Evolutionary conservation across 306 rosid species (phyloP).

Genomic region (Rosa lucieae): DNA sequence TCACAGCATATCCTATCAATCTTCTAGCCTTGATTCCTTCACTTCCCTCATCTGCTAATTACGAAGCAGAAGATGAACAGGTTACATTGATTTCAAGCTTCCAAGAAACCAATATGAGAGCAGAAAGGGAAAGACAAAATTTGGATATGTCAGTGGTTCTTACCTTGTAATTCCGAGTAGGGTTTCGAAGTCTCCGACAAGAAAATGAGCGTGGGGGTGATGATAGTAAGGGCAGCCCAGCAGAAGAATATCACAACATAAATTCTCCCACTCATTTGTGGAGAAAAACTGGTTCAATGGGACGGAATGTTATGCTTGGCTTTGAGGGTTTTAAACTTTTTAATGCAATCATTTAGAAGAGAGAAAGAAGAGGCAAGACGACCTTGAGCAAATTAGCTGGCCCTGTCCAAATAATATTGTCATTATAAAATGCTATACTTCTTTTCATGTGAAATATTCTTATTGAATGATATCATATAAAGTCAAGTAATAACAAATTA

Average conservation of each 20-base stretch:
- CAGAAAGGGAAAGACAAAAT: too few species aligned
- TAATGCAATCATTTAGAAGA: background rate
- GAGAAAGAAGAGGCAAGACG: slow-evolving; percentile 15
- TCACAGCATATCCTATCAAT: slow-evolving; percentile 39
- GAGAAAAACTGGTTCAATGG: background rate
- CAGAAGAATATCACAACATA: slow-evolving; percentile 67
- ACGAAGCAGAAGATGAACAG: background rate
- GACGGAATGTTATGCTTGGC: slow-evolving; percentile 8
- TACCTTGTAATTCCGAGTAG: slow-evolving; percentile 35
- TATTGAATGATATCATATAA: slow-evolving; percentile 17
- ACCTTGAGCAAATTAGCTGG: slow-evolving; percentile 50
- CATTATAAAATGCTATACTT: slow-evolving; percentile 22
- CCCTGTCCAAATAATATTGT: slow-evolving; percentile 41
- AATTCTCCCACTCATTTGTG: slow-evolving; percentile 69
- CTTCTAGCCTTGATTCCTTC: slow-evolving; percentile 47
- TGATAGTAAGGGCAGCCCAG: slow-evolving; percentile 74
- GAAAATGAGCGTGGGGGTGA: slow-evolving; percentile 72
- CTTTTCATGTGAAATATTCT: slow-evolving; percentile 13
- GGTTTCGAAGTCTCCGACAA: slow-evolving; percentile 67
- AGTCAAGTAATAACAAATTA: slow-evolving; percentile 38
- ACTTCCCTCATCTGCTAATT: slow-evolving; percentile 46
- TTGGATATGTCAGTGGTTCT: background rate
- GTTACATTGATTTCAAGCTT: background rate
- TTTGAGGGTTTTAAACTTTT: background rate
- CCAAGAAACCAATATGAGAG: background rate